Evolutionary conservation across 2,329 filamentous ascomycete species (phyloP).

Genomic region (Fusarium cyanostomum): DNA sequence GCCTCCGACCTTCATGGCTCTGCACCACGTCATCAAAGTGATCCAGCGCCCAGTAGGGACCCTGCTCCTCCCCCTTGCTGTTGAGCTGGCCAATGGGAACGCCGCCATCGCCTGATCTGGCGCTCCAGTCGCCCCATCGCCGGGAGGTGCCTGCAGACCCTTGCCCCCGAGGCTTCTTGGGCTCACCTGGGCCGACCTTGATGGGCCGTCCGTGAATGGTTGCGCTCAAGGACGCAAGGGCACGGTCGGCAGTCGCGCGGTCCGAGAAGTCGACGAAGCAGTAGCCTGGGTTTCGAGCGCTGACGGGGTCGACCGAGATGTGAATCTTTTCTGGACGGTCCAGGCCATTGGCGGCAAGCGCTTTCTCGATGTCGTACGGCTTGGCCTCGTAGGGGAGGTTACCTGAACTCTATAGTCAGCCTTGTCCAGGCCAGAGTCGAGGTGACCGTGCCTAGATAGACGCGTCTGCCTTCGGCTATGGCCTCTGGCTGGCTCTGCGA

Average conservation of each 20-base stretch:
- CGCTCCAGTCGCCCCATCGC: constrained; percentile 58
- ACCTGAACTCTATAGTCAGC: constrained; percentile 15
- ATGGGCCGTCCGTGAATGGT: constrained; percentile 66
- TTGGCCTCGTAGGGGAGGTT: constrained; percentile 66
- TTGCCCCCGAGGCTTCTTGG: constrained; percentile 51
- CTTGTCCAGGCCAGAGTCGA: not conserved
- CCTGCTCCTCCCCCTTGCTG: not conserved
- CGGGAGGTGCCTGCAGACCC: constrained; percentile 42
- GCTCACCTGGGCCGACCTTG: constrained; percentile 71
- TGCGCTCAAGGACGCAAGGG: constrained; percentile 63
- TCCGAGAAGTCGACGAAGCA: constrained; percentile 76
- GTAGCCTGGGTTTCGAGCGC: constrained; percentile 75
- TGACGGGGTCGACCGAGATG: constrained; percentile 75
- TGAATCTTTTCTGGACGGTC: constrained; percentile 64
- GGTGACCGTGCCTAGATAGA: constrained; percentile 60
- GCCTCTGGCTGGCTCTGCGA: constrained; percentile 23
- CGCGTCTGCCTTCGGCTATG: constrained; percentile 52
- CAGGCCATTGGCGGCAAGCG: constrained; percentile 57
- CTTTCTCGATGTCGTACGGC: constrained; percentile 69
- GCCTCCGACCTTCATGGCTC: constrained; percentile 49
- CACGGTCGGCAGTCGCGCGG: constrained; percentile 62
- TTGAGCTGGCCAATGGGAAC: not conserved
- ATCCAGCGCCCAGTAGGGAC: constrained; percentile 25
- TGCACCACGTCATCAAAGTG: constrained; percentile 47
- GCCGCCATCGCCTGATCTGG: constrained; percentile 20